A percentile compares a stretch with the other conserved stretches of the same genome.
Conservation (phyloP, 2,329 filamentous ascomycete species). For the Emergomyces orientalis region DNA sequence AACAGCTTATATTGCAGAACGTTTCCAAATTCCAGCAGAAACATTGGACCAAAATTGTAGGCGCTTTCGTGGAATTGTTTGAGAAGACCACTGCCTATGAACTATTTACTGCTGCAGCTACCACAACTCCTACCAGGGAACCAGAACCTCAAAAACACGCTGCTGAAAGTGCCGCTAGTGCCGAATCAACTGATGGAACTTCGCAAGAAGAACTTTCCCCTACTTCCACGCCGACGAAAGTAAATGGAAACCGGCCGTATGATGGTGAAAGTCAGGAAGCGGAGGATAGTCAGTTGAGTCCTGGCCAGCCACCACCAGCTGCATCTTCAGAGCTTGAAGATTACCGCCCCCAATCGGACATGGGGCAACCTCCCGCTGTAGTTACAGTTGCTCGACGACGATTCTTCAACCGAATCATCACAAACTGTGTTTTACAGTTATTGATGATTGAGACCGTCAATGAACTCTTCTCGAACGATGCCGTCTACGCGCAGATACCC, state of each 20-base stretch:
- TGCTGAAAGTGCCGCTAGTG: conserved; percentile 20
- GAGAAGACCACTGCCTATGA: conserved; percentile 90
- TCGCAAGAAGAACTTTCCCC: conserved; percentile 18
- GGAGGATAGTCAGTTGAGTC: conserved; percentile 24
- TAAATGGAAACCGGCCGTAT: conserved; percentile 21
- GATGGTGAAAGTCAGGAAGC: conserved; percentile 23
- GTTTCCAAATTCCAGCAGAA: conserved; percentile 78
- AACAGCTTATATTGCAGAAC: conserved; percentile 93
- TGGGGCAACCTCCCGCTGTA: conserved; percentile 81
- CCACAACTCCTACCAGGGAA: conserved; percentile 35
- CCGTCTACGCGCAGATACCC: conserved; percentile 87
- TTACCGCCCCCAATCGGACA: conserved; percentile 65
- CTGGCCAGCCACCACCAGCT: conserved; percentile 15
- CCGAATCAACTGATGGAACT: conserved; percentile 15
- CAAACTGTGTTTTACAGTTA: conserved; percentile 90
- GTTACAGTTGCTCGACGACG: conserved; percentile 86
- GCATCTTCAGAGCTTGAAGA: conserved; percentile 60
- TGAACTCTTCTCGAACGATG: conserved; percentile 94
- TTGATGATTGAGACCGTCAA: conserved; percentile 99
- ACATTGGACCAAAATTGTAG: conserved; percentile 92
- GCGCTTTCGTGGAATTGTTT: conserved; percentile 91
- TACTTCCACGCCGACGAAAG: conserved; percentile 20
- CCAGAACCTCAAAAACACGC: conserved; percentile 20
- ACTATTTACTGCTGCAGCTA: conserved; percentile 74
- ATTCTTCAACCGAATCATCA: conserved; percentile 99